Evolutionary conservation across 2,329 filamentous ascomycete genomes (phyloP).

Genomic region (Fusarium coffeatum): DNA sequence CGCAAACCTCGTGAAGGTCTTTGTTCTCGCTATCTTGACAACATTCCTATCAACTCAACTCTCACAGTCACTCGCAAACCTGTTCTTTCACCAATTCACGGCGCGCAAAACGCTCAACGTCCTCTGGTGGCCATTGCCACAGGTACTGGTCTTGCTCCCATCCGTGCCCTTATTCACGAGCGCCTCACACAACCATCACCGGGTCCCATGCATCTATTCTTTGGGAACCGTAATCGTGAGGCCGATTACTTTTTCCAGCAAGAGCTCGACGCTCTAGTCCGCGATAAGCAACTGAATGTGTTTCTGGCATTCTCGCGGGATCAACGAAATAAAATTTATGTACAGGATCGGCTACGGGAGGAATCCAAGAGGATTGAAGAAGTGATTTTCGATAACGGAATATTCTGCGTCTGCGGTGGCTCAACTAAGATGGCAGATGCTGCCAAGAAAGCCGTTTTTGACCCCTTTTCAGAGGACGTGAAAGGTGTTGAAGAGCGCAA

Average conservation of each 20-base stretch:
- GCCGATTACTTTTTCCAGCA: constrained; percentile 85
- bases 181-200: constrained; percentile 56
- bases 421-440: constrained; percentile 69
- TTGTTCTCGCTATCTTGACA: constrained; percentile 86
- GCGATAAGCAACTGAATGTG: constrained; percentile 47
- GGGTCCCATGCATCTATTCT: constrained; percentile 74
- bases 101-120: constrained; percentile 51
- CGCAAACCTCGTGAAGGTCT: constrained; percentile 86
- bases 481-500: constrained; percentile 55
- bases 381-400: constrained; percentile 54
- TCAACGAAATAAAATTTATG: constrained; percentile 63
- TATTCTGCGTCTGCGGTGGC: constrained; percentile 67
- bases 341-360: constrained; percentile 65
- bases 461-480: constrained; percentile 57
- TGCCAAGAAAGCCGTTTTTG: constrained; percentile 63
- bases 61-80: constrained; percentile 70
- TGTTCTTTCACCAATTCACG: constrained; percentile 57
- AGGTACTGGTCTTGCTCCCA: constrained; percentile 87
- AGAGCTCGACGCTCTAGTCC: constrained; percentile 71
- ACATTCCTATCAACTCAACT: constrained; percentile 66
- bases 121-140: constrained; percentile 84
- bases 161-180: constrained; percentile 83
- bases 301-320: constrained; percentile 63
- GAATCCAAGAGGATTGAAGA: constrained; percentile 51
- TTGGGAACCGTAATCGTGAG: constrained; percentile 79